phyloP scores from a whole-genome alignment of 2,329 filamentous ascomycete genomes.

The Neurospora crassa region DNA sequence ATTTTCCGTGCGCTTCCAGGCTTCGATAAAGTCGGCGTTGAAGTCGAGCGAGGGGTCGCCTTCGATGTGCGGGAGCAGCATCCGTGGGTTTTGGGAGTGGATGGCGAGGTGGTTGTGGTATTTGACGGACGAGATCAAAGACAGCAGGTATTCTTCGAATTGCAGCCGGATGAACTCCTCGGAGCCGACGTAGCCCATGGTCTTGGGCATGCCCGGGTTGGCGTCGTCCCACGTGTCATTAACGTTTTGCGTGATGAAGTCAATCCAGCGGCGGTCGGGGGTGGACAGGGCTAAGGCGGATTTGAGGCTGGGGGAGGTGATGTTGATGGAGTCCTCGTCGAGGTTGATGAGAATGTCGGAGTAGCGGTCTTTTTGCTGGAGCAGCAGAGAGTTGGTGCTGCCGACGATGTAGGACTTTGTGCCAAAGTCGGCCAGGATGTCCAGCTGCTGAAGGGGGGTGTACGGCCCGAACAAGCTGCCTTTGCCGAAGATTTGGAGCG shows the following conservation, averaged over 20 bases:
- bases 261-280: conserved; percentile 91
- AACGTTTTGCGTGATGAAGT: conserved; percentile 85
- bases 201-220: conserved; percentile 84
- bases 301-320: conserved; percentile 71
- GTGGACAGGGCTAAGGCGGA: conserved; percentile 68
- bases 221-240: conserved; percentile 94
- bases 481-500: conserved; percentile 92
- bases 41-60: conserved; percentile 83
- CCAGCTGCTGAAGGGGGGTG: conserved; percentile 89
- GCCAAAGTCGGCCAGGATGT: conserved; percentile 83
- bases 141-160: conserved; percentile 92
- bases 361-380: conserved; percentile 92
- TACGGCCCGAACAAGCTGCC: conserved; percentile 95
- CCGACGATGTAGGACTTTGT: conserved; percentile 98
- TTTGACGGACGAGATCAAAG: conserved; percentile 79
- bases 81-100: conserved; percentile 47
- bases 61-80: conserved; percentile 56
- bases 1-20: conserved; percentile 82
- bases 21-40: conserved; percentile 72
- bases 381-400: conserved; percentile 85
- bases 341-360: conserved; percentile 95
- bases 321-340: conserved; percentile 77
- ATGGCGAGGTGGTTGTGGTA: conserved; percentile 63
- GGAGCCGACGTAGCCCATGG: conserved; percentile 86
- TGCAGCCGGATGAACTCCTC: conserved; percentile 96